Conservation (phyloP, 352 stramenopile genomes). For the Aphanomyces cochlioides region DNA sequence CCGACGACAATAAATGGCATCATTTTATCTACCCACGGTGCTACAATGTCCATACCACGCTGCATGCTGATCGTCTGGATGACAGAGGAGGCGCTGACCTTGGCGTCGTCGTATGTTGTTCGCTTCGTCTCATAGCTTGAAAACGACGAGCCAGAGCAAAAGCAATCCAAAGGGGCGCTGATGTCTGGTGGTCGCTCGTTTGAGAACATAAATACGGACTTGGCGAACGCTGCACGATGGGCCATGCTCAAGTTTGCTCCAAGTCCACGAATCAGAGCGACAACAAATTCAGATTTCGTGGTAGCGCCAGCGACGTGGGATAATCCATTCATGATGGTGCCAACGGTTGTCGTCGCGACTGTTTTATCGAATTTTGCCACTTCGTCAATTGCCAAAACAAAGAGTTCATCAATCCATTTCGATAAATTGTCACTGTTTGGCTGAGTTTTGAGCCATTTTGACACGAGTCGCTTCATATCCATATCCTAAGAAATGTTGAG, state of each 20-base stretch:
- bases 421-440: conserved; percentile 51
- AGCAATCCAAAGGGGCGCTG: conserved; percentile 84
- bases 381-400: conserved; percentile 83
- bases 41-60: conserved; percentile 82
- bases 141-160: conserved; percentile 64
- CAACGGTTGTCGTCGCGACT: conserved; percentile 92
- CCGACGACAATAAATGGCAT: conserved; percentile 95
- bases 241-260: conserved; percentile 86
- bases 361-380: conserved; percentile 78
- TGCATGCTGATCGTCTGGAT: conserved; percentile 82
- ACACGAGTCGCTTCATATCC: conserved; percentile 68
- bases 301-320: conserved; percentile 76
- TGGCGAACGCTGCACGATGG: conserved; percentile 79
- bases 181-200: conserved; percentile 88
- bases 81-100: conserved; percentile 42
- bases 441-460: conserved; percentile 74
- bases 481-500: conserved; percentile 42
- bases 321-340: conserved; percentile 90
- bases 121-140: conserved; percentile 74
- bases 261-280: conserved; percentile 87
- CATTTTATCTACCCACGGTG: conserved; percentile 89
- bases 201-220: conserved; percentile 89
- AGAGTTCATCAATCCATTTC: conserved; percentile 92
- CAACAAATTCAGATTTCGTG: conserved; percentile 85
- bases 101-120: conserved; percentile 64